Evolutionary conservation across 345 rosid genomes (phyloP).

Genomic region (Eutrema yunnanense): DNA sequence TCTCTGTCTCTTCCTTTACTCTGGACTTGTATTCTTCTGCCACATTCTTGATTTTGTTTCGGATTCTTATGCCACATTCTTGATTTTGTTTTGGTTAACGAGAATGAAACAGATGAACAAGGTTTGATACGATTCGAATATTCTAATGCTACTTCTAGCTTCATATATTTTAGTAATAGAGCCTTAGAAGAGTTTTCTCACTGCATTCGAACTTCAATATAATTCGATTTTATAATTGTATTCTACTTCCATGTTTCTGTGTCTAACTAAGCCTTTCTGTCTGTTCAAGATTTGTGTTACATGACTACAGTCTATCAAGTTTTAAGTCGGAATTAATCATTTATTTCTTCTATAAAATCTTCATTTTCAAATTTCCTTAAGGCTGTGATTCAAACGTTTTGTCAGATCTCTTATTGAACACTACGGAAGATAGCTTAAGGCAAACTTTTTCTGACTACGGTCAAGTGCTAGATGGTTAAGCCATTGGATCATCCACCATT

Average conservation of each 20-base stretch:
- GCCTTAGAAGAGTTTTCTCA: too few relatives aligned
- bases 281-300: background rate
- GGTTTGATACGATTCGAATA: slow-evolving; percentile 12
- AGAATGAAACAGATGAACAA: slow-evolving; percentile 4
- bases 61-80: background rate
- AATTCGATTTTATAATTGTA: too few relatives aligned
- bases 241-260: too few relatives aligned
- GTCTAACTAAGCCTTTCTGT: background rate
- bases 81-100: background rate
- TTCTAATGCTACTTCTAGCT: background rate
- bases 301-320: background rate
- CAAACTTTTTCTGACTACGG: background rate
- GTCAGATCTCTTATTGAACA: background rate
- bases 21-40: background rate
- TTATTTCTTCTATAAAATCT: too few relatives aligned
- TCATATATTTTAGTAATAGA: background rate
- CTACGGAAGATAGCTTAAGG: background rate
- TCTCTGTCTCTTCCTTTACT: too few relatives aligned
- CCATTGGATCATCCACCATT: background rate
- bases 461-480: background rate
- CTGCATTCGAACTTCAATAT: too few relatives aligned
- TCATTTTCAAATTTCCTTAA: background rate
- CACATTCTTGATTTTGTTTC: background rate
- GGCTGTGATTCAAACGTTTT: background rate
- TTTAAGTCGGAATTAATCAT: background rate